Evolutionary conservation across 192 early-diverging fungal genomes (phyloP).

Genomic region (Coemansia javaensis): DNA sequence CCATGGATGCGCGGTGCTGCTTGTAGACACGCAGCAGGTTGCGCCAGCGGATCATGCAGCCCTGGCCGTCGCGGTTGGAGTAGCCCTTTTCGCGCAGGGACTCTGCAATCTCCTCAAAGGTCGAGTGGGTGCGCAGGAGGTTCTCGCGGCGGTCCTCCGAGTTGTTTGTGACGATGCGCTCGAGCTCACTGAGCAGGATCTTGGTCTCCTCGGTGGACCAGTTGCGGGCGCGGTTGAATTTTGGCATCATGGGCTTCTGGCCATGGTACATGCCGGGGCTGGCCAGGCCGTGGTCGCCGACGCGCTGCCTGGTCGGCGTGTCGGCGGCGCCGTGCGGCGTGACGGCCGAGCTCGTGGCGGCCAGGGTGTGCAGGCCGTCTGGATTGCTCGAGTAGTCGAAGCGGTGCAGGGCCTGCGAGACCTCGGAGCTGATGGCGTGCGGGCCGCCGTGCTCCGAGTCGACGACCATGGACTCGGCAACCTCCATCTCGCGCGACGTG

Average conservation of each 20-base stretch:
- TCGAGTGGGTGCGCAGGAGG: slow-evolving; percentile 39
- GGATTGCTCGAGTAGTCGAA: slow-evolving; percentile 39
- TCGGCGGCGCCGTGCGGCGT: slow-evolving; percentile 21
- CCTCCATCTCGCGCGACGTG: slow-evolving; percentile 45
- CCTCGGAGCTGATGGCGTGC: slow-evolving; percentile 20
- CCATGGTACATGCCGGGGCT: slow-evolving; percentile 24
- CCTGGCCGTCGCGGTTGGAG: slow-evolving; percentile 46
- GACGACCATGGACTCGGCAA: slow-evolving; percentile 32
- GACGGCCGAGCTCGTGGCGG: slow-evolving; percentile 48
- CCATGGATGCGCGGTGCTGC: slow-evolving; percentile 64
- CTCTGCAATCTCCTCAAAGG: slow-evolving; percentile 48
- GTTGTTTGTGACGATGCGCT: slow-evolving; percentile 43
- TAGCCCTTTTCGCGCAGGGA: slow-evolving; percentile 40
- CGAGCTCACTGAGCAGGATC: slow-evolving; percentile 43
- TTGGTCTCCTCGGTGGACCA: slow-evolving; percentile 51
- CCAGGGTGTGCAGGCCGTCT: slow-evolving; percentile 48
- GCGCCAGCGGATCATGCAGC: slow-evolving; percentile 55
- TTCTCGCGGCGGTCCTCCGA: slow-evolving; percentile 48
- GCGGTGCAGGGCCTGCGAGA: slow-evolving; percentile 39
- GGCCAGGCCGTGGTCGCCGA: slow-evolving; percentile 7
- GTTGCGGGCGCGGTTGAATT: slow-evolving; percentile 53
- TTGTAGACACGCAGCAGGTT: slow-evolving; percentile 75
- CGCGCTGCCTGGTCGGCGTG: slow-evolving; percentile 10
- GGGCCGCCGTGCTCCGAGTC: slow-evolving; percentile 20
- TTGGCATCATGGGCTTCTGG: slow-evolving; percentile 52